Conservation (phyloP, 768 basidiomycete species). For the Mycena galericulata region DNA sequence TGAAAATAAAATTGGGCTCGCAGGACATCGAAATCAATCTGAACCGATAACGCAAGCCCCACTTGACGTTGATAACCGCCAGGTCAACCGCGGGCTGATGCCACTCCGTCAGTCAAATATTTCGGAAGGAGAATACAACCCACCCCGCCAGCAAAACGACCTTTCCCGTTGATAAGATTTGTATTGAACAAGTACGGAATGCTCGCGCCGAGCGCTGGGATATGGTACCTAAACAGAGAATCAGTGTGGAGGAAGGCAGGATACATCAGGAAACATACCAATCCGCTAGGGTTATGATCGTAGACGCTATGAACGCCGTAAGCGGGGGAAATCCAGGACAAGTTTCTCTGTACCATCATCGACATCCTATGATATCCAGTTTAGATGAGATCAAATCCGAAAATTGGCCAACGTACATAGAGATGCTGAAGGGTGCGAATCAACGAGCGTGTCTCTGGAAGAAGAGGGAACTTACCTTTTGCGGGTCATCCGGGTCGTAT, state of each 20-base stretch:
- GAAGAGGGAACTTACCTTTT: conserved; percentile 5
- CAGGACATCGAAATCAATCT: conserved; percentile 16
- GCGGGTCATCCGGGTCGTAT: conserved; percentile 20
- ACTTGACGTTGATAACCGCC: conserved; percentile 47
- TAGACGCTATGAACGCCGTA: neutral
- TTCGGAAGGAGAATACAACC: conserved; percentile 30
- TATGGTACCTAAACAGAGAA: conserved; percentile 9
- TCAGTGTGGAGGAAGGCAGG: neutral
- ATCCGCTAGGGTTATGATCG: conserved; percentile 19
- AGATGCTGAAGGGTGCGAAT: conserved; percentile 1
- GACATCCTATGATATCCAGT: neutral
- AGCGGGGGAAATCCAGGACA: neutral
- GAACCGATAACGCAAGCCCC: conserved; percentile 37
- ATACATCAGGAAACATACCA: conserved; percentile 4
- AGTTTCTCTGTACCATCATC: conserved; percentile 11
- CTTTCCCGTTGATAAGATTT: conserved; percentile 49
- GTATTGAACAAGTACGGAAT: conserved; percentile 42
- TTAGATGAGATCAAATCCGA: neutral
- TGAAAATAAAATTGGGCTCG: conserved; percentile 29
- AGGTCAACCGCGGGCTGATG: conserved; percentile 40
- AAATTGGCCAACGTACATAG: conserved; percentile 4
- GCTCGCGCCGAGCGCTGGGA: conserved; percentile 1
- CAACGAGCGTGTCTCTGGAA: neutral
- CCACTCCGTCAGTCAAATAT: conserved; percentile 29
- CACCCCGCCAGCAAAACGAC: conserved; percentile 48